A percentile compares a stretch with the other conserved stretches of the same genome.
Evolutionary conservation across 345 rosid species (phyloP).

Genomic region (Sisymbrium irio): DNA sequence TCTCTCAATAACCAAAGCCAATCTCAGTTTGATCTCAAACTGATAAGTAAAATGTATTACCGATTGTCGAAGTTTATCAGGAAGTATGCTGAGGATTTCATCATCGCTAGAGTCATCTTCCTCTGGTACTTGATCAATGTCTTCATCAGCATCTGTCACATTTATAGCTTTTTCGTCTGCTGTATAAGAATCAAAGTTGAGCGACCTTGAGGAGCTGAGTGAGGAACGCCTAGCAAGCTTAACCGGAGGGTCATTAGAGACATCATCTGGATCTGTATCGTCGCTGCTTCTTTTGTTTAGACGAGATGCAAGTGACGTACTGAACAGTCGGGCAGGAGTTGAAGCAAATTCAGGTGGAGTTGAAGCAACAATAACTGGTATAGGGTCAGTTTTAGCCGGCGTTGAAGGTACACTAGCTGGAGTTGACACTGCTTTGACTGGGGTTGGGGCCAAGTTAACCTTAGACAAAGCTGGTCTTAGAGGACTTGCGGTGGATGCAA

Average conservation of each 20-base stretch:
- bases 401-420: slow-evolving; percentile 17
- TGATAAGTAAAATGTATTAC: slow-evolving; percentile 38
- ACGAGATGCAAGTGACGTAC: slow-evolving; percentile 43
- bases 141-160: slow-evolving; percentile 28
- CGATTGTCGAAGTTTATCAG: slow-evolving; percentile 52
- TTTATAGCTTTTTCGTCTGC: slow-evolving; percentile 30
- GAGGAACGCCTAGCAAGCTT: slow-evolving; percentile 59
- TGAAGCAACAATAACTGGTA: slow-evolving; percentile 31
- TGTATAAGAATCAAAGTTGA: slow-evolving; percentile 55
- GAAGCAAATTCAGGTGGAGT: slow-evolving; percentile 67
- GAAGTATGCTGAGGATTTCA: slow-evolving; percentile 51
- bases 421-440: slow-evolving; percentile 19
- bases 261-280: slow-evolving; percentile 51
- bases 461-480: neutral
- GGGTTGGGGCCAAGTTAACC: slow-evolving; percentile 2
- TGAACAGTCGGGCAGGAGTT: slow-evolving; percentile 52
- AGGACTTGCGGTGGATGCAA: neutral
- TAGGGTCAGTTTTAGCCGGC: slow-evolving; percentile 26
- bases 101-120: slow-evolving; percentile 40
- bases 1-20: neutral
- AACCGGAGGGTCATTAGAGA: slow-evolving; percentile 35
- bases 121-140: slow-evolving; percentile 13
- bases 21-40: neutral
- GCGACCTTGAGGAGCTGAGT: slow-evolving; percentile 37
- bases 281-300: slow-evolving; percentile 48